Base-by-base conservation (phyloP, 2,329 filamentous ascomycete genomes). In the Xenosphaeropsis pyriputrescens region DNA sequence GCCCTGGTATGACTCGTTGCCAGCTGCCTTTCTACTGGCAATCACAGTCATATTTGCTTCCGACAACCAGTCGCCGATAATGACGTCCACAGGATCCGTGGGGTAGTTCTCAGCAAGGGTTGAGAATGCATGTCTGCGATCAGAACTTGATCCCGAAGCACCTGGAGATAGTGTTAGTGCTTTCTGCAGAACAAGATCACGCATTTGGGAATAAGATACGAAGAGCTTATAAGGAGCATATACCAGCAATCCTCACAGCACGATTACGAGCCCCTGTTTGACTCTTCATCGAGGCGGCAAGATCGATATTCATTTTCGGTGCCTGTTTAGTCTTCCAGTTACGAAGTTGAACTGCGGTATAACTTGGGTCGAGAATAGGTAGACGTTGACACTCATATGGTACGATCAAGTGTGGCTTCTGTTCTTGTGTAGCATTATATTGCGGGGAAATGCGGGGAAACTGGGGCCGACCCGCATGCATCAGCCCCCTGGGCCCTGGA, bases 31-130 rank as follows among this genome's bases (percentile, higher is more conserved):
- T 44, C 3, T 40, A 19, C 41, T 39, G 48, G 37, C 43, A 45
- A 53, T 52, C 48, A 45, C 53, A 49, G 38, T 50, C 54, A 49
- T 45, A 16, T 39, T 46, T 43, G 42, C 46, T 55, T 59, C 60
- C 3, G 61, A 60, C 36, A 67, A 59, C 47, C 64, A 68, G 41
- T 69, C 65, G 13, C 64, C 64, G 2, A 62, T 66, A 30, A 69
- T 64, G 14, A 68, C 60, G 41, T 68, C 64, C 8, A 68, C 54
- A 31, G 48, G 59, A 18, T 68, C 66, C 12, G 55, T 54, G 6
- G 56, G 50, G 35, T 59, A 46, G 38, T 61, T 55, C 16, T 45
- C 53, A 14, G 61, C 62, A 42, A 65, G 61, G 19, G 58, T 53
- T 18, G 57, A 51, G 34, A 64, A 58, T 17, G 58, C 62, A 57